phyloP scores from a whole-genome alignment of 106 monocot genomes.

The Dendrobium catenatum region DNA sequence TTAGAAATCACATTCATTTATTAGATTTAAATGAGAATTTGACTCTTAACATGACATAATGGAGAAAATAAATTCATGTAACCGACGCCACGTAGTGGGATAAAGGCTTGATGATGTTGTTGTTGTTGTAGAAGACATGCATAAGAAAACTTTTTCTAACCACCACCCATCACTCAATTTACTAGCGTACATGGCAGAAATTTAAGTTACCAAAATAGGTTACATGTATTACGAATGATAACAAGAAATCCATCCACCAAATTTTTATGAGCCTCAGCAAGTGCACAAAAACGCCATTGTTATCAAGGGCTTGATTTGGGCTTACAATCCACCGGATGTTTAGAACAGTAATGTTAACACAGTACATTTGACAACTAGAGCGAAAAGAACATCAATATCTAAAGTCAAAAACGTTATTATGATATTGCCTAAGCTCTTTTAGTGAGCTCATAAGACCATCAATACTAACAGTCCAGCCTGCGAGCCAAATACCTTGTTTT shows the following conservation, averaged over 20 bases:
- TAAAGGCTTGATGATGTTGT: no score
- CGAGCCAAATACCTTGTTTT: background rate
- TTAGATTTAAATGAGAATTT: no score
- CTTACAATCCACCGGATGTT: background rate
- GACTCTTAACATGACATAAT: no score
- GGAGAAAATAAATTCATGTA: no score
- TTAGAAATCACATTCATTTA: no score
- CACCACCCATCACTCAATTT: background rate
- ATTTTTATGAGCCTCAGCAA: background rate
- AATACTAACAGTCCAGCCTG: background rate
- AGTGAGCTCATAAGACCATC: no score
- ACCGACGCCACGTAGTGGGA: no score
- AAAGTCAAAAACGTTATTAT: background rate
- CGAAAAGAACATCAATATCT: background rate
- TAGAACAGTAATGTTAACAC: background rate
- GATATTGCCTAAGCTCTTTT: background rate
- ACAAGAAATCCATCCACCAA: background rate
- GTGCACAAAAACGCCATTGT: background rate
- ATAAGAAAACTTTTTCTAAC: background rate
- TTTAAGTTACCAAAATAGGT: background rate
- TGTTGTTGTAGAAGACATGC: background rate
- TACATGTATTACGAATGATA: background rate
- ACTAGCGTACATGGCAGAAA: background rate
- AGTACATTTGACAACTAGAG: background rate
- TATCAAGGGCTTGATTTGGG: background rate